Base-by-base conservation (phyloP, 139 green algal species). In the Haematococcus sp. region DNA sequence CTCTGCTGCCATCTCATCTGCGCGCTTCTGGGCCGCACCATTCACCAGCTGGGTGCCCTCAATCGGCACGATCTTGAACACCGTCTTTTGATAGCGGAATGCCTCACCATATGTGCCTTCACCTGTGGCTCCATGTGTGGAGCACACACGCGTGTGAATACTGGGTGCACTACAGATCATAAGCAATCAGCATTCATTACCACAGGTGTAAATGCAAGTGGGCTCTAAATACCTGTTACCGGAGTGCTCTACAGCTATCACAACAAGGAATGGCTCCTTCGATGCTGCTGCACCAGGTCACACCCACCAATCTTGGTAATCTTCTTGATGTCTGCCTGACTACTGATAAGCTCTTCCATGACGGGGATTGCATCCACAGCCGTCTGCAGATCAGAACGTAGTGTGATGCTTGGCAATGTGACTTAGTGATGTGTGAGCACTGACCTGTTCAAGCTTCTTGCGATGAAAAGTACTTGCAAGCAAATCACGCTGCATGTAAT, bases 61-160 rank as follows among this genome's bases (percentile, higher is more conserved):
- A 72, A 99, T 93, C n/a, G 95, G 95, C 40, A 99, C 87, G 35
- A 99, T 88, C 76, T 98, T 98, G 79, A 95, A 76, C 49, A 97
- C 89, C 1, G 83, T 59, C 70, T 52, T 63, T 34, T 22, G 31
- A 19, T 64, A 27, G 33, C 55, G 52, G 70, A 77, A 85, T 1
- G 81, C 94, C 83, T 98, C 94, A 3, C 94, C 95, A 80, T 94
- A 98, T 20, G 92, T 98, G 46, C 95, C 94, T 76, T 98, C 94
- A 2, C 94, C 93, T 17, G 30, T 4, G 65, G 19, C 56, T 71
- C 52, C 61, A 23, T n/a, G 2, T 30, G 90, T 92, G 31, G 25
- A 64, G 22, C 82, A 43, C 65, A 81, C 66, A 23, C 27, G 33
- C n/a, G n/a, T n/a, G n/a, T n/a, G 30, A 22, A 17, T 22, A 44